Percentiles rank a stretch among this genome's conserved stretches.
Evolutionary conservation across 306 rosid species (phyloP).

Genomic region (Corylus americana): DNA sequence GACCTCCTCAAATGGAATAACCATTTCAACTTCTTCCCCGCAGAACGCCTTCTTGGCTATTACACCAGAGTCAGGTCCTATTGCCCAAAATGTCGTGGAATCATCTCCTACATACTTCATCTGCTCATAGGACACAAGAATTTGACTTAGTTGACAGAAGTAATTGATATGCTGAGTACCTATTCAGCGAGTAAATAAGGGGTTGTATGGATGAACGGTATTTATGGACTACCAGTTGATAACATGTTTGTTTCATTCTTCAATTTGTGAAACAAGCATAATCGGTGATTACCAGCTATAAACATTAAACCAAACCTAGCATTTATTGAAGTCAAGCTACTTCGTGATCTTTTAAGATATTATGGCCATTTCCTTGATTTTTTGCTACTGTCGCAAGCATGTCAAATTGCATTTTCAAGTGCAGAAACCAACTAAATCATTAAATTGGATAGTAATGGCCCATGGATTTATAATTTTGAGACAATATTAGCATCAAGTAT

Average conservation of each 20-base stretch:
- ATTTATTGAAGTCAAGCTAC: slow-evolving; percentile 3
- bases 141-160: slow-evolving; percentile 27
- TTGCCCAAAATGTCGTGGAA: slow-evolving; percentile 85
- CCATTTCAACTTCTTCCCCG: slow-evolving; percentile 86
- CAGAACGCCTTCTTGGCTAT: slow-evolving; percentile 68
- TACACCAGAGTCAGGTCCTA: slow-evolving; percentile 78
- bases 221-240: not conserved
- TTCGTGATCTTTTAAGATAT: not conserved
- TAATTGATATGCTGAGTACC: slow-evolving; percentile 12
- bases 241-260: not conserved
- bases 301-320: not conserved
- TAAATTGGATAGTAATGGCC: not conserved
- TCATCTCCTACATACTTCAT: slow-evolving; percentile 87
- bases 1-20: slow-evolving; percentile 89
- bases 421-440: not conserved
- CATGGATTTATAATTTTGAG: slow-evolving; percentile 1
- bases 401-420: not conserved
- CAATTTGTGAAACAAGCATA: not conserved
- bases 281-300: not conserved
- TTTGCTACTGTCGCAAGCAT: not conserved
- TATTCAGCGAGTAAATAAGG: not conserved
- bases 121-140: slow-evolving; percentile 44
- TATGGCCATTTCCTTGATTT: not conserved
- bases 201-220: not conserved
- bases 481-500: not conserved